phyloP scores from a whole-genome alignment of 1,139 yeast genomes.

The Suzukiozyma palmioleophila region DNA sequence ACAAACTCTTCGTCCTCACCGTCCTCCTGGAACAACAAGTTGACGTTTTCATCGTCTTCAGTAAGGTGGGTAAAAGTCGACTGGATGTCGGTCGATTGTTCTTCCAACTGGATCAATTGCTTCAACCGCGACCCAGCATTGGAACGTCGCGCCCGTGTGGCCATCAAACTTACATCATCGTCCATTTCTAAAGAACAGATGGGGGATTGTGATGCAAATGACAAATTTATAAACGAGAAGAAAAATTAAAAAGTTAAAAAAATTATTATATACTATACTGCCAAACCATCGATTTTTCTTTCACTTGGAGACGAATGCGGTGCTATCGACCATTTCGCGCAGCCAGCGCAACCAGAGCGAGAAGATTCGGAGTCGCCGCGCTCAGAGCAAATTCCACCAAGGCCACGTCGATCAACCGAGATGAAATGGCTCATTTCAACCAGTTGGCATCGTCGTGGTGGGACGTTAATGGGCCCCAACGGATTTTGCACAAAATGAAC shows the following conservation, averaged over 20 bases:
- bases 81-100: slow-evolving; percentile 33
- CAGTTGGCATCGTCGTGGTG: slow-evolving; percentile 91
- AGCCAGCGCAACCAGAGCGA: background rate
- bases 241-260: no score
- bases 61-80: slow-evolving; percentile 25
- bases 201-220: slow-evolving; percentile 8
- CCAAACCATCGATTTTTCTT: background rate
- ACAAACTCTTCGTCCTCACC: slow-evolving; percentile 86
- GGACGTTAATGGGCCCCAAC: slow-evolving; percentile 91
- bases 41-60: slow-evolving; percentile 71
- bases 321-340: slow-evolving; percentile 4
- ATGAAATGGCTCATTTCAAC: slow-evolving; percentile 77
- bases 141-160: slow-evolving; percentile 71
- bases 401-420: slow-evolving; percentile 30
- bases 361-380: no score
- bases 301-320: slow-evolving; percentile 1
- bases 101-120: slow-evolving; percentile 70
- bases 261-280: background rate
- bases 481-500: slow-evolving; percentile 94
- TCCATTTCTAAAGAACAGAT: slow-evolving; percentile 8
- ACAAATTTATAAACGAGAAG: background rate
- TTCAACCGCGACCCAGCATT: slow-evolving; percentile 89
- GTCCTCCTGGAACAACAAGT: slow-evolving; percentile 76
- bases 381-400: background rate
- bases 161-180: slow-evolving; percentile 49